Base-by-base conservation (phyloP, 2,329 filamentous ascomycete genomes). In the Colletotrichum sojae region DNA sequence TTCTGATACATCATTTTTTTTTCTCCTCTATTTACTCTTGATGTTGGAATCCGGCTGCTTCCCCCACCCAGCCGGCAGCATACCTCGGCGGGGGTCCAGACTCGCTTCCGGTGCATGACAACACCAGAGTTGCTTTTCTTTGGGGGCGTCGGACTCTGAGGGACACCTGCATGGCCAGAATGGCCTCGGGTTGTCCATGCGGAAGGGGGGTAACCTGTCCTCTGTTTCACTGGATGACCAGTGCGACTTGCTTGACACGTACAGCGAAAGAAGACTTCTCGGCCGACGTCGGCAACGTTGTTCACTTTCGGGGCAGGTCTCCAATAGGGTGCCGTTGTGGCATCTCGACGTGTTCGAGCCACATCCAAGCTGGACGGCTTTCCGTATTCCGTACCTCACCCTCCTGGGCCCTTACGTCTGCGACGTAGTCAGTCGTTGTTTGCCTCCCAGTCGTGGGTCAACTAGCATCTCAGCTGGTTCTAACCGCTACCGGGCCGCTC, bases 401-500 rank as follows among this genome's bases (percentile, higher is more conserved):
- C 31, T 48, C n/a, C 6, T 13, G 15, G 18, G 13, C 45, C 20
- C 18, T 20, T 25, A 53, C n/a, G 31, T 6, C 9, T 16, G 20
- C 27, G 22, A 63, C 6, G 20, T 63, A 40, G 25, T 22, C 16
- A 12, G 15, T 43, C 5, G 25, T 64, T 31, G 61, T 59, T 66
- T 69, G 66, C 61, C 58, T 45, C 49, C 49, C 18, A 27, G 54
- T 39, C 66, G 54, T 59, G 61, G 31, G 63, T 20, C 20, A n/a
- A 36, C 54, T 15, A 55, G 39, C 61, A 54, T 48, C 25, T 58
- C 40, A 54, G 48, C 54, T 60, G 54, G 20, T 40, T 54, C 56
- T 46, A 66, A 52, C 54, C 66, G 55, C 61, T 59, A 66, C 54
- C 61, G 61, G 66, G 61, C 66, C 66, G 66, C 66, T 58, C 61